Evolutionary conservation across 805 yeast species (phyloP).

Genomic region (Saturnispora kantuleensis): DNA sequence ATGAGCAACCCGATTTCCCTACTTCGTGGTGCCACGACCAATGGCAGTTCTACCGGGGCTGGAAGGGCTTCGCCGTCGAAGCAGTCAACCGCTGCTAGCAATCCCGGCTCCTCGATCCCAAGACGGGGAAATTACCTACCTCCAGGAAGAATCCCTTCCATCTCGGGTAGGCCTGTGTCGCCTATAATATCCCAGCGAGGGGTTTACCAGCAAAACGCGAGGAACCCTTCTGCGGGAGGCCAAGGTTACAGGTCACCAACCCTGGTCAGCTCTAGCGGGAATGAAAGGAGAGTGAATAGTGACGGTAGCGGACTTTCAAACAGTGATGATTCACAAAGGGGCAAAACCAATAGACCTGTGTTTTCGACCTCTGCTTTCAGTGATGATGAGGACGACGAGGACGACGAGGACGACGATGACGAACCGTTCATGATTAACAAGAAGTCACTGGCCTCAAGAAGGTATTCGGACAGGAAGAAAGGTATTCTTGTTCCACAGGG

Average conservation of each 20-base stretch:
- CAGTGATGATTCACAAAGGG: too few species aligned
- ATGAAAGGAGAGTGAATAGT: too few species aligned
- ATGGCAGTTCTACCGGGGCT: not conserved
- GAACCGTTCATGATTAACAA: slow-evolving; percentile 8
- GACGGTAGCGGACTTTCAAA: too few species aligned
- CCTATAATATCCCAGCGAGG: not conserved
- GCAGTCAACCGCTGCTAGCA: not conserved
- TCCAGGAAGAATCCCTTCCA: not conserved
- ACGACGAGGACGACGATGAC: not conserved
- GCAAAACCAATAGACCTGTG: too few species aligned
- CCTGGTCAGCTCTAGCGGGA: too few species aligned
- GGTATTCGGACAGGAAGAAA: slow-evolving; percentile 4
- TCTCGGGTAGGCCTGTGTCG: not conserved
- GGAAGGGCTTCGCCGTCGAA: not conserved
- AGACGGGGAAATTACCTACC: not conserved
- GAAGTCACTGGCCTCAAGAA: slow-evolving; percentile 2
- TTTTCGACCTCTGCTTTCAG: not conserved
- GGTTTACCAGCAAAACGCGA: not conserved
- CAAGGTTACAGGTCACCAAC: too few species aligned
- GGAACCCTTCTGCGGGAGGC: too few species aligned
- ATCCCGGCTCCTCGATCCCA: not conserved
- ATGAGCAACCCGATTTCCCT: too few species aligned
- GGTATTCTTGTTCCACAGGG: not conserved
- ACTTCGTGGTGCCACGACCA: too few species aligned
- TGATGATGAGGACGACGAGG: slow-evolving; percentile 1